phyloP scores from a whole-genome alignment of 2,329 filamentous ascomycete species.

The Lasiodiplodia theobromae region DNA sequence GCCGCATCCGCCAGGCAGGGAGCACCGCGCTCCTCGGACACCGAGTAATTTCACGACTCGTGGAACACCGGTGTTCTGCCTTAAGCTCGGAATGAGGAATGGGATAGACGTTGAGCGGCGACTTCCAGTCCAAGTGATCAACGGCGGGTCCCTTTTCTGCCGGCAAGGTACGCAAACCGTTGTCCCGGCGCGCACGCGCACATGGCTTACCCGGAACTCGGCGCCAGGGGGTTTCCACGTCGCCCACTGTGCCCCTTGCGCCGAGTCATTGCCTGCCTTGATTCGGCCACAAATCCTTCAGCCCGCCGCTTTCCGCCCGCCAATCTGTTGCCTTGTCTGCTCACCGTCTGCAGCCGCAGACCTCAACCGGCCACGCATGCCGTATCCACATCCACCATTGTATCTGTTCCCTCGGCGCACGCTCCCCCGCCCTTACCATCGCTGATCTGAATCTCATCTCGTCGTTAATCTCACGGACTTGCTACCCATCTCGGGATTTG shows the following conservation, averaged over 20 bases:
- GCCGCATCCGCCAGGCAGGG: conserved; percentile 4
- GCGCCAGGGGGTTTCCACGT: conserved; percentile 4
- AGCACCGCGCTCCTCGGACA: neutral
- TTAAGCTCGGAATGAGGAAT: too few relatives aligned
- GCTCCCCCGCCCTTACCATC: neutral
- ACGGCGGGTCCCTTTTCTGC: neutral
- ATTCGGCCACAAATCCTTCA: neutral
- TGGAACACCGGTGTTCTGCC: conserved; percentile 1
- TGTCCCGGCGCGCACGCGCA: neutral
- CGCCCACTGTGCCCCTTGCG: neutral
- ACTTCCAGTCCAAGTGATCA: neutral
- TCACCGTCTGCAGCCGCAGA: neutral
- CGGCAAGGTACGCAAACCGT: neutral
- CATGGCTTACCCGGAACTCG: conserved; percentile 5
- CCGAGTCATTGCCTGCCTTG: conserved; percentile 6
- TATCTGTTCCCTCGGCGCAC: neutral
- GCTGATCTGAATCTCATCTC: conserved; percentile 18
- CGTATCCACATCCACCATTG: neutral
- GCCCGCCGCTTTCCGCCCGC: neutral
- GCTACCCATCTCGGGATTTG: neutral
- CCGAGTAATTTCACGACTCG: conserved; percentile 13
- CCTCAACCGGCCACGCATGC: neutral
- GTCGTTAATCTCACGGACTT: neutral
- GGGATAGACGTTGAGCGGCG: conserved; percentile 12
- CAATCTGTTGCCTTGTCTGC: neutral